Conservation (phyloP, 805 yeast species). For the Cyberlindnera maclurae region DNA sequence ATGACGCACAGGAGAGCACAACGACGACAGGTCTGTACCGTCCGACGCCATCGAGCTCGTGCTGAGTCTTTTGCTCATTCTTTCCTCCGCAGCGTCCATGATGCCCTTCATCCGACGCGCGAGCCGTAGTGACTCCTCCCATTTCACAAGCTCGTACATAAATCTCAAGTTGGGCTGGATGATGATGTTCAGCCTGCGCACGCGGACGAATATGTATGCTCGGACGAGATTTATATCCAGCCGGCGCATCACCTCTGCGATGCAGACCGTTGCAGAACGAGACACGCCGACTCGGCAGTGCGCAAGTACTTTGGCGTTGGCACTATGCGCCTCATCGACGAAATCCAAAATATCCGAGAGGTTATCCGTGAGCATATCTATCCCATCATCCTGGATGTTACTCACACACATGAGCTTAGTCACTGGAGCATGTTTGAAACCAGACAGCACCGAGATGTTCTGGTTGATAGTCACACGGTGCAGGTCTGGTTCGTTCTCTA, state of each 20-base stretch:
- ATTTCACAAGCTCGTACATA: slow-evolving; percentile 81
- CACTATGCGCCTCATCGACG: slow-evolving; percentile 46
- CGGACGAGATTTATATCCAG: slow-evolving; percentile 57
- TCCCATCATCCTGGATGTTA: slow-evolving; percentile 86
- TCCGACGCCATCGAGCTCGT: slow-evolving; percentile 11
- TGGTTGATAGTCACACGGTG: slow-evolving; percentile 14
- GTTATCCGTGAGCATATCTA: slow-evolving; percentile 61
- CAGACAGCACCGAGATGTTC: slow-evolving; percentile 15
- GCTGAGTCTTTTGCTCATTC: slow-evolving; percentile 7
- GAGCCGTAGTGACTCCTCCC: slow-evolving; percentile 36
- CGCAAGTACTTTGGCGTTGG: slow-evolving; percentile 53
- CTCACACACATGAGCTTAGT: slow-evolving; percentile 45
- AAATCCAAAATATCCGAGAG: slow-evolving; percentile 59
- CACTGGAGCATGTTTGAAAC: slow-evolving; percentile 18
- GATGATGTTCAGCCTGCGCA: slow-evolving; percentile 80
- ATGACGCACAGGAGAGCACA: slow-evolving; percentile 2
- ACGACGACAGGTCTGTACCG: slow-evolving; percentile 4
- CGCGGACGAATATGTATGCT: slow-evolving; percentile 86
- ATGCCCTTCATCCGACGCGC: background rate
- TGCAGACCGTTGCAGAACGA: slow-evolving; percentile 90
- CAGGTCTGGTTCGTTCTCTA: slow-evolving; percentile 21
- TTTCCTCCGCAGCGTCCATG: background rate
- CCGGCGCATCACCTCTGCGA: slow-evolving; percentile 88
- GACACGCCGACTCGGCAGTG: slow-evolving; percentile 97
- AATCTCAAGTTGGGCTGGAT: slow-evolving; percentile 91